Percentiles rank a stretch among this genome's conserved stretches.
Conservation (phyloP, 164 flowering plant species). For the Chimonanthus praecox region DNA sequence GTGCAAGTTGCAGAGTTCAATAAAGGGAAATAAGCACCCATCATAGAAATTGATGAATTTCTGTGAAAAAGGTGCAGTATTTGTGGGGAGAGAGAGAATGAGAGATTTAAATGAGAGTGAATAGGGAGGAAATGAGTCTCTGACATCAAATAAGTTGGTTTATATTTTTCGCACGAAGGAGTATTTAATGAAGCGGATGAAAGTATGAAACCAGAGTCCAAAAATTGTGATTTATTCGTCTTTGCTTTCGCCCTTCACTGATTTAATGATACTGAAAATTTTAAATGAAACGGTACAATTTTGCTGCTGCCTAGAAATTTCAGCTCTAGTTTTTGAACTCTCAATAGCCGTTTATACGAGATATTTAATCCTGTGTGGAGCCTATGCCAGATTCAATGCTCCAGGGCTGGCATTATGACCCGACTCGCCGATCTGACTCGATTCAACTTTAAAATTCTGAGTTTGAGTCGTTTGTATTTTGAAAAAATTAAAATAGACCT, state of each 20-base stretch:
- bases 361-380: too few species aligned
- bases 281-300: not conserved
- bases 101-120: not conserved
- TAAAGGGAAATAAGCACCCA: not conserved
- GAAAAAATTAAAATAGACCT: too few species aligned
- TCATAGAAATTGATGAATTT: not conserved
- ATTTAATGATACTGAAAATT: constrained; percentile 1
- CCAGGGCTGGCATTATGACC: too few species aligned
- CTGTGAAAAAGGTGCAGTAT: not conserved
- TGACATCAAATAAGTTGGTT: not conserved
- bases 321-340: too few species aligned
- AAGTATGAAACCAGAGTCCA: not conserved
- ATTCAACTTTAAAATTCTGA: too few species aligned
- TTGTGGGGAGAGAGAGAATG: not conserved
- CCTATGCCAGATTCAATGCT: too few species aligned
- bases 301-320: too few species aligned
- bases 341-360: too few species aligned
- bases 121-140: not conserved
- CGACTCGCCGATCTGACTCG: too few species aligned
- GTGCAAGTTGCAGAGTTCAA: not conserved
- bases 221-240: not conserved
- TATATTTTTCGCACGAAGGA: not conserved
- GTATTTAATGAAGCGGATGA: not conserved
- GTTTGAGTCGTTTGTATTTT: too few species aligned
- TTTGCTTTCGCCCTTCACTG: not conserved